phyloP scores from a whole-genome alignment of 441 rosid species.

The Melastoma candidum region DNA sequence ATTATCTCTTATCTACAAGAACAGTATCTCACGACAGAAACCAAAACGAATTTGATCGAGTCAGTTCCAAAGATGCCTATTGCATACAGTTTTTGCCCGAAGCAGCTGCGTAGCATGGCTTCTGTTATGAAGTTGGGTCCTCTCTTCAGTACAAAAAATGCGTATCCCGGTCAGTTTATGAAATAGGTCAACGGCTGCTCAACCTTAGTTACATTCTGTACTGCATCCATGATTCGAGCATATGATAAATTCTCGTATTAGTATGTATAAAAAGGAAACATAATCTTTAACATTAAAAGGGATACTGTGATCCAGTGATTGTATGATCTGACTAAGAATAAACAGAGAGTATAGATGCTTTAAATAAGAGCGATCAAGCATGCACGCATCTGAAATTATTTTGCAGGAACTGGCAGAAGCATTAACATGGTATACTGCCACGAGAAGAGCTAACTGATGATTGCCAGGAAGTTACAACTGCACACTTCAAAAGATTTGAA shows the following conservation, averaged over 20 bases:
- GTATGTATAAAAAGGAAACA: too few relatives aligned
- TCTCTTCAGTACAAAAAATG: slow-evolving; percentile 91
- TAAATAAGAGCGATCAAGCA: background rate
- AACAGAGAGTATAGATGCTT: background rate
- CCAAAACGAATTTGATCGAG: background rate
- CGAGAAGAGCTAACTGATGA: background rate
- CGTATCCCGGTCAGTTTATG: slow-evolving; percentile 93
- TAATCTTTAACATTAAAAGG: too few relatives aligned
- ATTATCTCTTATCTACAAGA: slow-evolving; percentile 74
- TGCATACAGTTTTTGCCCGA: slow-evolving; percentile 78
- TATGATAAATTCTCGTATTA: background rate
- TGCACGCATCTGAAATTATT: too few relatives aligned
- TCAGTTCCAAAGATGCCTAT: background rate
- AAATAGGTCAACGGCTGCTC: slow-evolving; percentile 89
- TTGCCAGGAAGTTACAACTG: background rate
- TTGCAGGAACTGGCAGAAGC: background rate
- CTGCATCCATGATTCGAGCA: slow-evolving; percentile 30
- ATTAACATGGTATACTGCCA: too few relatives aligned
- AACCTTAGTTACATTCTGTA: slow-evolving; percentile 95
- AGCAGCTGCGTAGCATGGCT: slow-evolving; percentile 77
- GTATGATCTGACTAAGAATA: too few relatives aligned
- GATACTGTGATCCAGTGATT: too few relatives aligned
- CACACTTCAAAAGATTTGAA: slow-evolving; percentile 1
- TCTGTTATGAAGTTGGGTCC: slow-evolving; percentile 73
- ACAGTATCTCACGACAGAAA: slow-evolving; percentile 2